Evolutionary conservation across 2,329 filamentous ascomycete species (phyloP), one percentile per base, ranked within the genome.

Genomic region (Tolypocladium ovalisporum): DNA sequence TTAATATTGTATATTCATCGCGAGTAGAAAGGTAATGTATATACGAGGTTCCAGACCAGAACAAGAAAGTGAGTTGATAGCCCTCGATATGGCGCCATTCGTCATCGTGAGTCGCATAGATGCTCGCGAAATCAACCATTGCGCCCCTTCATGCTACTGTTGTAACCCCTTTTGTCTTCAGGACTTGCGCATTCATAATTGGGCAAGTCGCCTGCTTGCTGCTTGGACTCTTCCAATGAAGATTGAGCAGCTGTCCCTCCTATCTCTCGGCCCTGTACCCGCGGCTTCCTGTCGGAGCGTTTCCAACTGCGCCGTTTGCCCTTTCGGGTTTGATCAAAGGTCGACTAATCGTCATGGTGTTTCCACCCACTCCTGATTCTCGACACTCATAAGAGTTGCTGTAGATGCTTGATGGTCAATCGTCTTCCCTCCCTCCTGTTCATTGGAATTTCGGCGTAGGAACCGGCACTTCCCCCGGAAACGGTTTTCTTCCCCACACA

Each of bases 401-500:
- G 17, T 9, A 5, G 34, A 1, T 34, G 9, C 13, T 34, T 2
- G 2, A 34, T 13, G n/a, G 15, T 1, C 2, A 4, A 24, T 19
- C 3, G 15, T 29, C 17, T 22, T 32, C 12, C 1, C 9, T 17
- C 24, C 27, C 10, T 10, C 13, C 8, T 24, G 29, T 47, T 44
- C 29, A 56, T 47, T 40, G 47, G n/a, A 47, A 49, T 4, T 47
- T 53, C 15, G 47, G 22, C 15, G 8, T 27, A 7, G 15, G 40
- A 10, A 49, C 27, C 24, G 40, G 39, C 4, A 40, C 24, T 54
- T 77, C 75, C 17, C 68, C 64, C 0, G 66, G 68, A 55, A 68
- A 70, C 1, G 79, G 79, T 61, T 81, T 82, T 32, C 79, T 71
- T 10, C 78, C 79, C 63, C 73, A 76, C 0, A 82, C 76, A 7